A percentile compares a stretch with the other conserved stretches of the same genome.
phyloP scores from a whole-genome alignment of 163 green algal species.

The Scenedesmus sp. region DNA sequence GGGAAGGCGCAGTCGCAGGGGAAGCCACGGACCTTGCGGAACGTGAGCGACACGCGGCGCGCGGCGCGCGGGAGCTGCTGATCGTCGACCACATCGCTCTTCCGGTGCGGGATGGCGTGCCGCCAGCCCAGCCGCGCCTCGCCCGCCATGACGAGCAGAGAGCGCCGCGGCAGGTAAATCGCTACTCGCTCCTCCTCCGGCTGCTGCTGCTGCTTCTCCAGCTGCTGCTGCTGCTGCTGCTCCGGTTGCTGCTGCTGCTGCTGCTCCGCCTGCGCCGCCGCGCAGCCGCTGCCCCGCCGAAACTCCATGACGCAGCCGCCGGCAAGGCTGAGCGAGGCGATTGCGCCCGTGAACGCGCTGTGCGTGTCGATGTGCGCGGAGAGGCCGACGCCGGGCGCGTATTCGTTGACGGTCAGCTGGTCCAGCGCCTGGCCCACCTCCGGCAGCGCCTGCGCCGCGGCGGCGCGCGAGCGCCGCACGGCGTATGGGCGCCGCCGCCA shows the following conservation, averaged over 20 bases:
- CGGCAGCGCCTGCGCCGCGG: slow-evolving; percentile 26
- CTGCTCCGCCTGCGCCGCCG: not conserved
- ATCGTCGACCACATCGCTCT: slow-evolving; percentile 70
- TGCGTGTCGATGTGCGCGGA: slow-evolving; percentile 97
- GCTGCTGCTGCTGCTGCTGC: slow-evolving; percentile 13
- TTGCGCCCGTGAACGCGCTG: slow-evolving; percentile 90
- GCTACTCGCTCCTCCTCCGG: slow-evolving; percentile 14
- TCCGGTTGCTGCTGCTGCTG: slow-evolving; percentile 10
- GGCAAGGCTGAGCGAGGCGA: slow-evolving; percentile 87
- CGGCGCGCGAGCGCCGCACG: not conserved
- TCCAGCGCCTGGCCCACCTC: slow-evolving; percentile 53
- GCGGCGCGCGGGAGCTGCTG: slow-evolving; percentile 54
- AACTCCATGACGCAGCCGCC: slow-evolving; percentile 90
- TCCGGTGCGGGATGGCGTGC: slow-evolving; percentile 97
- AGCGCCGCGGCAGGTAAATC: slow-evolving; percentile 85
- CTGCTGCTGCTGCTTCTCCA: not conserved
- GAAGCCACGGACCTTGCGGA: slow-evolving; percentile 62
- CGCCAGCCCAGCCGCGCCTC: slow-evolving; percentile 84
- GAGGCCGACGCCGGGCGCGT: slow-evolving; percentile 90
- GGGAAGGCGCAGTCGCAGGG: slow-evolving; percentile 82
- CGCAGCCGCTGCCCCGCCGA: slow-evolving; percentile 39
- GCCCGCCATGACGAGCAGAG: slow-evolving; percentile 89
- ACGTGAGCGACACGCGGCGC: slow-evolving; percentile 84
- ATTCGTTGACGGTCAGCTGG: slow-evolving; percentile 98
- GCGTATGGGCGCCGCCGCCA: not conserved